Evolutionary conservation across 2,329 filamentous ascomycete species (phyloP).

Genomic region (Cladophialophora psammophila): DNA sequence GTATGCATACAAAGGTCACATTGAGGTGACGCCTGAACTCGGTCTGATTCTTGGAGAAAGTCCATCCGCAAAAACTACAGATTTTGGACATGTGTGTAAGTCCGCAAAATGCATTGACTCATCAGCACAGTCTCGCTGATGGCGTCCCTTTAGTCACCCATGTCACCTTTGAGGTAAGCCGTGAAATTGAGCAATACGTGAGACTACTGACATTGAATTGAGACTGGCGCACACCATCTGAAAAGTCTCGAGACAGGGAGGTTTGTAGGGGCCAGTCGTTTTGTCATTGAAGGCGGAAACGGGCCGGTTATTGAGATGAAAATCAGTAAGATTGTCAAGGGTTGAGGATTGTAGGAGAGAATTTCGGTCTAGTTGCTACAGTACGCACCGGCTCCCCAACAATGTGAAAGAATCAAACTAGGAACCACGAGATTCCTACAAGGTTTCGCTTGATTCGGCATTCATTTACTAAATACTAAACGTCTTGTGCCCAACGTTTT

Average conservation of each 20-base stretch:
- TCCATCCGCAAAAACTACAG: background rate
- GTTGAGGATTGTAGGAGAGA: background rate
- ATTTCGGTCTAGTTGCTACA: too few relatives aligned
- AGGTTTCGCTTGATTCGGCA: too few relatives aligned
- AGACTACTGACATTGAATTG: background rate
- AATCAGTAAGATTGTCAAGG: slow-evolving; percentile 11
- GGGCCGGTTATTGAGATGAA: slow-evolving; percentile 5
- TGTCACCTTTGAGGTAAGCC: slow-evolving; percentile 1
- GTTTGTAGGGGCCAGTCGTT: slow-evolving; percentile 2
- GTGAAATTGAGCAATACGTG: background rate
- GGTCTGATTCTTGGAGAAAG: background rate
- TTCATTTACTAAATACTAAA: too few relatives aligned
- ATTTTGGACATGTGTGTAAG: slow-evolving; percentile 4
- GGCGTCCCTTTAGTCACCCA: background rate
- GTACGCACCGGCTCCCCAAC: too few relatives aligned
- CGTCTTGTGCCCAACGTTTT: too few relatives aligned
- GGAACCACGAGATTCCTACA: too few relatives aligned
- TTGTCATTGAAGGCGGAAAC: background rate
- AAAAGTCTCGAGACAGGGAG: slow-evolving; percentile 6
- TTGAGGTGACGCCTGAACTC: slow-evolving; percentile 1
- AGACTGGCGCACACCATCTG: background rate
- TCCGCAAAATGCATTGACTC: background rate
- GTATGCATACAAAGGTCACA: slow-evolving; percentile 2
- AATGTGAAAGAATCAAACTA: too few relatives aligned
- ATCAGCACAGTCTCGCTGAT: background rate